Base-by-base conservation (phyloP, 2,329 filamentous ascomycete genomes). In the Dactylonectria estremocensis region DNA sequence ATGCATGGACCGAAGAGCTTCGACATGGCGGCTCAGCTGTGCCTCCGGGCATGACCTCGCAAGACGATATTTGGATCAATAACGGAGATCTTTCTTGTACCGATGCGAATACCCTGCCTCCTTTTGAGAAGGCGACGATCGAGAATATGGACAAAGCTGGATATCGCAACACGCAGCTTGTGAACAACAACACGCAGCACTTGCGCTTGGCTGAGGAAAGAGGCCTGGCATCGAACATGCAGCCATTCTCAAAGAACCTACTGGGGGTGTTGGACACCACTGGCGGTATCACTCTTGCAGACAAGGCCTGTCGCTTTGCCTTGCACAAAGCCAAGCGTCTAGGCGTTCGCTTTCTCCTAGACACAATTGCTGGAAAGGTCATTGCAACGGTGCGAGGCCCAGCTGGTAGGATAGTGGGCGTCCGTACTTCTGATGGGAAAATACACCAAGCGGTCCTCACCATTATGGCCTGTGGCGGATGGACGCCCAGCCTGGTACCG, bases 1-100 rank as follows among this genome's bases (percentile, higher is more conserved):
- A 81, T 5, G 65, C 68, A 2, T 87, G 85, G 84, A 87, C 87
- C 57, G 70, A 67, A 7, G 78, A 84, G 58, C 69, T 85, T 1
- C 72, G 69, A 3, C 67, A 58, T 1, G 74, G 74, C 3, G 59
- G 74, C 22, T 72, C 67, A 0, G 64, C 67, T 1, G 63, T 81
- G 0, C 82, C 82, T 0, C 76, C 76, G 0, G 82, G 81, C 1
- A 75, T 85, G 72, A 80, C 72, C 3, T 72, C 65, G 0, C 35
- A 67, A 0, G 81, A 84, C 53, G 68, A 68, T 2, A 74, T 85
- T 18, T 84, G 78, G 64, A 64, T 81, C 49, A 80, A 80, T 61
- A 82, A 82, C 50, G 81, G 82, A 11, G 77, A 77, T 60, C 69
- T 79, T 5, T 73, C 72, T 0, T 58, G 75, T 18, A 76, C 69